Evolutionary conservation across 352 stramenopile genomes (phyloP).

Genomic region (Phytophthora chlamydospora): DNA sequence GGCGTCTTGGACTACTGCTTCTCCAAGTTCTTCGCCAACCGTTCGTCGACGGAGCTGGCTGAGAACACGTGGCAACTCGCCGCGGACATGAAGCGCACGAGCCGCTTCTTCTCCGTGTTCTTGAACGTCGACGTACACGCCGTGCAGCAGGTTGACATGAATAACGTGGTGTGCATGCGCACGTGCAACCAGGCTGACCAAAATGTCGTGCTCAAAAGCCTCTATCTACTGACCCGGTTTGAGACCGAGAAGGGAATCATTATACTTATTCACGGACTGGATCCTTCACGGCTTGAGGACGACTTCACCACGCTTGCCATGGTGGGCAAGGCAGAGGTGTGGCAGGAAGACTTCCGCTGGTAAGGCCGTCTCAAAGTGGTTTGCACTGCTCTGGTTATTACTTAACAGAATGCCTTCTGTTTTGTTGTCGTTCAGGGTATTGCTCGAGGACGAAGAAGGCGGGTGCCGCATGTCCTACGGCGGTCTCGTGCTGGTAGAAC

Average conservation of each 20-base stretch:
- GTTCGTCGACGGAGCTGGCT: conserved; percentile 29
- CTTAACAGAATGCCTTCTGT: neutral
- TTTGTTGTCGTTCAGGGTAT: conserved; percentile 31
- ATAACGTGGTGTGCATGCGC: conserved; percentile 48
- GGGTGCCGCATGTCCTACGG: conserved; percentile 50
- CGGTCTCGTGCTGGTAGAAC: conserved; percentile 36
- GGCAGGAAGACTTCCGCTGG: conserved; percentile 50
- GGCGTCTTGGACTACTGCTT: conserved; percentile 47
- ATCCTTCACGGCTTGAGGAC: conserved; percentile 45
- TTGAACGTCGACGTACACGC: conserved; percentile 44
- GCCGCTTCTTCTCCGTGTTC: conserved; percentile 49
- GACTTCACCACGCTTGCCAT: conserved; percentile 41
- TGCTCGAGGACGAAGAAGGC: conserved; percentile 42
- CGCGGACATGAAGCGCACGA: conserved; percentile 30
- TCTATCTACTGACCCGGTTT: conserved; percentile 55
- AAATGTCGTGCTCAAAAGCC: conserved; percentile 46
- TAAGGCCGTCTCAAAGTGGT: conserved; percentile 9
- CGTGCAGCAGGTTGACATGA: conserved; percentile 49
- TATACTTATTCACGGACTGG: conserved; percentile 40
- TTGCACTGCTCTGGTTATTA: neutral
- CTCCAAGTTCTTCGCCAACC: conserved; percentile 47
- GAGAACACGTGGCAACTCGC: conserved; percentile 42
- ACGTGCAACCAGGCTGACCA: conserved; percentile 51
- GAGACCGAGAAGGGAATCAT: conserved; percentile 51
- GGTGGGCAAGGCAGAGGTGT: conserved; percentile 49